Base-by-base conservation (phyloP, 441 rosid genomes). In the Euphorbia corollata region DNA sequence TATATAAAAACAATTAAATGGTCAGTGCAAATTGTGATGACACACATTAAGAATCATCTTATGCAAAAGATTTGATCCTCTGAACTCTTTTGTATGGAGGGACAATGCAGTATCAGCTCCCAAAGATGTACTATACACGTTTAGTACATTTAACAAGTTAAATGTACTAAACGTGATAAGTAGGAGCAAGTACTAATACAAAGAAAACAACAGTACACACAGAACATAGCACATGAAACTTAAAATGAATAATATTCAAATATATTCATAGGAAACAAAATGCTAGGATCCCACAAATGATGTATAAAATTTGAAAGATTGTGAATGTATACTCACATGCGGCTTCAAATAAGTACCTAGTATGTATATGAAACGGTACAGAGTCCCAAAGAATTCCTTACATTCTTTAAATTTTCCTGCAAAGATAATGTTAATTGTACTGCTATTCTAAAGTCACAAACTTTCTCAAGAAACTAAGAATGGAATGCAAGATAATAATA, bases 261-360 rank as follows among this genome's bases (percentile, higher is more conserved):
- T 66, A 59, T 16, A 32, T 8, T 47, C 57, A 45, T 22, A 6
- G 11, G 43, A 19, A 23, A 18, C 12, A 23, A 3, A 41, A 62
- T 10, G 16, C 41, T 27, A 24, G 70, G n/a, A 48, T 41, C 3
- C 11, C 36, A 61, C 32, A 6, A 2, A 62, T 60, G 63, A 13
- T 48, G 43, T 18, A 34, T 22, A 10, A 18, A 10, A 58, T 39
- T 58, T 48, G 32, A 57, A 20, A 43, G 24, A 11, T 43, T 38
- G 59, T 38, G 63, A 64, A 73, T 50, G 63, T 58, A 73, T 60
- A 80, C 87, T 87, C 80, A 87, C 93, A 68, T 87, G 83, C 7
- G 89, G 88, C 84, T 85, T 87, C 88, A 87, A 67, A 76, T 80
- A 84, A 74, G 89, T 84, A 68, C 89, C 91, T n/a, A 87, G 36